These are phyloP conservation scores for Talaromyces sp. DNA, from an alignment of 2,329 filamentous ascomycete genomes.

Conservation along the genomic window DNA sequence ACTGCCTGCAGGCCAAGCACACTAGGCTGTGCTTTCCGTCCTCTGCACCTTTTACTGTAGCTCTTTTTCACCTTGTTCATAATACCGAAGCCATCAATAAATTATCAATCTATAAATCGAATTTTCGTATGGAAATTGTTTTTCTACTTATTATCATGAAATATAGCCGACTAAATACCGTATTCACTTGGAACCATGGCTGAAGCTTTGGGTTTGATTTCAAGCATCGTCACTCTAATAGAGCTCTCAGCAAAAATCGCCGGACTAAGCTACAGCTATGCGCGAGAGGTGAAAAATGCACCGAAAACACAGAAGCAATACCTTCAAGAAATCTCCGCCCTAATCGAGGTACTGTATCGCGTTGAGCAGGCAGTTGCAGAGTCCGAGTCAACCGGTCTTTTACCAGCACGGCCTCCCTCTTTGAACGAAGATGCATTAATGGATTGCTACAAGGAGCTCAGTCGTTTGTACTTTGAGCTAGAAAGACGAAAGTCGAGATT, in stretches of 20 bases:
- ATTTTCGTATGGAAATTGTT: neutral
- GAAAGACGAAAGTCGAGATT: constrained; percentile 4
- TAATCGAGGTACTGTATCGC: constrained; percentile 8
- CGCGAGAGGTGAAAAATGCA: constrained; percentile 8
- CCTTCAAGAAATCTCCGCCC: constrained; percentile 6
- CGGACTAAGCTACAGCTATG: neutral
- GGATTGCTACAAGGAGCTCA: constrained; percentile 5
- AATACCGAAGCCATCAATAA: neutral
- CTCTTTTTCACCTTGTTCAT: neutral
- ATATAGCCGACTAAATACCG: neutral
- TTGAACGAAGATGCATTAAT: constrained; percentile 6
- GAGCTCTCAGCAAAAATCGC: neutral
- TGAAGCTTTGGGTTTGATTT: neutral
- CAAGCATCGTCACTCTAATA: neutral
- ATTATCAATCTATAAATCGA: neutral
- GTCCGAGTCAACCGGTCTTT: constrained; percentile 2
- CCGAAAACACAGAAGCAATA: constrained; percentile 11
- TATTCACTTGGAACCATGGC: neutral
- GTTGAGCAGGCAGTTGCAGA: constrained; percentile 2
- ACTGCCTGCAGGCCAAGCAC: neutral
- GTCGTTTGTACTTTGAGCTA: constrained; percentile 1
- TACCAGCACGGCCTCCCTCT: neutral
- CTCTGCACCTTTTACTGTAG: neutral
- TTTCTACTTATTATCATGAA: neutral
- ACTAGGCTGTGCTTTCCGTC: neutral